Evolutionary conservation across 345 rosid species (phyloP), one percentile per base, ranked within the genome.

Genomic region (Gossypium arboreum): DNA sequence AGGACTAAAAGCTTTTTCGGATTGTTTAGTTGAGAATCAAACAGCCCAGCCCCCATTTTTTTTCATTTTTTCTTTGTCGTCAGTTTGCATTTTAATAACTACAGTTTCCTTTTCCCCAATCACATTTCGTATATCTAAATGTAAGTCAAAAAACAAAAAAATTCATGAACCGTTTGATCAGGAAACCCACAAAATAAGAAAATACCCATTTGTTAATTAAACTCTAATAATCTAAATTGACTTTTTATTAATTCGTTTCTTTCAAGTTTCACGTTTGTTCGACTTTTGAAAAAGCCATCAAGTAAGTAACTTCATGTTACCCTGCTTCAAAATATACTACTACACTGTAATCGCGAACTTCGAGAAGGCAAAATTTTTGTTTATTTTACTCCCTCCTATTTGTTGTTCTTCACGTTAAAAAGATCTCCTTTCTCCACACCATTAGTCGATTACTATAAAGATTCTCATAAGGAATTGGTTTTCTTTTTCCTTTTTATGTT

Each of bases 31-130:
- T 75, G 43, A 76, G 67, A 83, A 79, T 81, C 86, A 75, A 82
- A 72, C 76, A 43, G 41, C 44, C 44, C 55, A 66, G 2, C 12
- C 47, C 22, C 34, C 34, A 7, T 67, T 17, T 58, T 55, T 12
- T 59, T 18, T 2, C 16, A 4, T 18, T 67, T 45, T 60, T 11
- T 78, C 52, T n/a, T 64, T 64, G 67, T 69, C 65, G 79, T 82
- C 84, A 76, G 84, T 78, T 76, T 78, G 73, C 64, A 16, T 27
- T 69, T 29, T 69, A 69, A 69, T 73, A 29, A 83, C 84, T 71
- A 79, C 84, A 76, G 86, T 83, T 80, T 62, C 72, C 55, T 52
- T 69, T 51, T 17, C 15, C 60, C 59, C 73, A 62, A 59, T 77
- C 78, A 57, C 79, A 24, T 70, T 75, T 71, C 51, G 27, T 44